These are phyloP conservation scores for Rubroshorea leprosula DNA, from an alignment of 345 rosid species.

Conservation along the genomic window DNA sequence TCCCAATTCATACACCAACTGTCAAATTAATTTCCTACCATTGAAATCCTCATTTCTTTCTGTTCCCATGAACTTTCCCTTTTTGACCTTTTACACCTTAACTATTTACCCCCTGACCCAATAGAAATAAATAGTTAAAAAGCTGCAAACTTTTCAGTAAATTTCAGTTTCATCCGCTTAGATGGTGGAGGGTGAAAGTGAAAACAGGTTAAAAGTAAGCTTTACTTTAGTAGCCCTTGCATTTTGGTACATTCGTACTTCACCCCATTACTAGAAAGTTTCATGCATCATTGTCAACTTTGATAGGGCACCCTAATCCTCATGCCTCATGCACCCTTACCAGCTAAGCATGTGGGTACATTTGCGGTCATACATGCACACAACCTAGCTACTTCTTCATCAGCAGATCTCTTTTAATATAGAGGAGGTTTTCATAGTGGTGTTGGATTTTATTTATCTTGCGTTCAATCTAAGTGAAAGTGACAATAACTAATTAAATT, in stretches of 20 bases:
- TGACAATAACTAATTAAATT: too few species aligned
- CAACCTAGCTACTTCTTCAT: too few species aligned
- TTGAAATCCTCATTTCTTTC: constrained; percentile 31
- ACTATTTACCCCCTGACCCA: constrained; percentile 9
- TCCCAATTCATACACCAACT: too few species aligned
- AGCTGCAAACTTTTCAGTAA: background rate
- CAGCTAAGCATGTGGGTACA: too few species aligned
- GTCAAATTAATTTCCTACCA: constrained; percentile 12
- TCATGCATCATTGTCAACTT: constrained; percentile 4
- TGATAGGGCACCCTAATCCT: too few species aligned
- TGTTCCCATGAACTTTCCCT: constrained; percentile 24
- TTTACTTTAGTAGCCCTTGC: constrained; percentile 4
- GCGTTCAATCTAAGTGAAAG: too few species aligned
- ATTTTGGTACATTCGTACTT: constrained; percentile 1
- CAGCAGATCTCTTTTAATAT: too few species aligned
- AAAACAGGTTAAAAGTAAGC: too few species aligned
- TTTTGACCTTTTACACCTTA: constrained; percentile 9
- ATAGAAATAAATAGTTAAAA: constrained; percentile 5
- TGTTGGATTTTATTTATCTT: too few species aligned
- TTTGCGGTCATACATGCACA: too few species aligned
- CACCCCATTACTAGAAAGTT: background rate
- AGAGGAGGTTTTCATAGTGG: too few species aligned
- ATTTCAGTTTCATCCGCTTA: background rate
- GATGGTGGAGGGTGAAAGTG: too few species aligned
- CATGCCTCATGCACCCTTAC: background rate